Base-by-base conservation (phyloP, 2,329 filamentous ascomycete species). In the Allantophomopsis lycopodina region DNA sequence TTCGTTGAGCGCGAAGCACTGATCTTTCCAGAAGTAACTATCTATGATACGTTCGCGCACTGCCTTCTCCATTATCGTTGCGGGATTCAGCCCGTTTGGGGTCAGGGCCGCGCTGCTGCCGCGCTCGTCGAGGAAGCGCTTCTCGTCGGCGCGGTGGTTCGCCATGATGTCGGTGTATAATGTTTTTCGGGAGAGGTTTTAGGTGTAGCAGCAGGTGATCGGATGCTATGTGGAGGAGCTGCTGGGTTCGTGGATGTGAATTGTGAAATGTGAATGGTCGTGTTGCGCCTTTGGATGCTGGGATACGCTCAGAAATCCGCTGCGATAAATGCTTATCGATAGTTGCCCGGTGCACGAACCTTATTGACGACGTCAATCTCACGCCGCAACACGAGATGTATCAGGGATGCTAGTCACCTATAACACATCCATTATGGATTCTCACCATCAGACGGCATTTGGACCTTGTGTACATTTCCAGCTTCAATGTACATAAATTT, bases 1-100 rank as follows among this genome's bases (percentile, higher is more conserved):
- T 56, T 80, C 77, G 64, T 96, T 98, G 48, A 98, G 71, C 33
- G 83, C 91, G 62, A 96, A 98, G 59, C 91, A 95, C 64, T 95
- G 88, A 63, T 96, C 91, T 61, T 95, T 95, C 83, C 87, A 98
- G 66, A 94, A 98, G 64, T 94, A 93, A 39, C 79, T 85, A 55
- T 94, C 87, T 50, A 88, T 78, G 60, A 98, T 95, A 56, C 91
- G 87, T 62, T 98, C 91, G 55, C 84, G 83, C 48, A 95, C 86
- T 32, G 87, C 83, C 60, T 94, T 94, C 61, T 96, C 89, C 71
- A 96, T 83, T 44, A 96, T 83, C 4, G 83, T 88, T n/a, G 87
- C 84, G 1, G 89, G 89, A 63, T 95, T 95, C 54, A 93, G 81
- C 44, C 87, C 87, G 57, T 89, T 80, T 43, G 76, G 87, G 46